Base-by-base conservation (phyloP, 768 basidiomycete species). In the Boletus subcaerulescens region DNA sequence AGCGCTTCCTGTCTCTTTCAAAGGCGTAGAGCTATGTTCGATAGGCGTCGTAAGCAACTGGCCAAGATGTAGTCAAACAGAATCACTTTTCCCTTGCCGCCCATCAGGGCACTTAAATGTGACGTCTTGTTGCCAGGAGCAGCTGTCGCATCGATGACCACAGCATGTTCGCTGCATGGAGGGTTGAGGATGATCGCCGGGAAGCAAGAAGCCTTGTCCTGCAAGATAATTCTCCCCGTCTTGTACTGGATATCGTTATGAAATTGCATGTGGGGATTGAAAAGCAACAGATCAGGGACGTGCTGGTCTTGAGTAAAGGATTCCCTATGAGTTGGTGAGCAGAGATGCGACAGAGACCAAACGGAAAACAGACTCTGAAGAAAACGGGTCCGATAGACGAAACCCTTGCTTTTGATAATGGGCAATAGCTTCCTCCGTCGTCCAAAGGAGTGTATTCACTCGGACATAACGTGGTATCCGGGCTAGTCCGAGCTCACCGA, bases 81-180 rank as follows among this genome's bases (percentile, higher is more conserved):
- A 1, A 10, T 51, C 51, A 93, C 95, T 73, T 85, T 89, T 63
- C 93, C 92, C 67, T 81, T 80, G 60, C 87, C 87, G 17, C 76
- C 67, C 89, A 98, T 92, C 42, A 98, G 74, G 22, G 94, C 92
- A 60, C 91, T 89, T 22, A 98, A 72, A 71, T 96, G 93, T 9
- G 93, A 89, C 2, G 97, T 98, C 74, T 99, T 99, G 74, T 99
- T 99, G 1, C 97, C 97, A 0, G 97, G 97, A 1, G 97, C 97
- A 39, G 94, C 89, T 12, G 94, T 98, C 13, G 93, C 94, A 70
- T 98, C 96, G 39, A 98, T 89, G 31, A 93, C 90, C 45, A 80
- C 76, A 50, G 74, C 71, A 40, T 77, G 68, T 1, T 65, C 57
- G 20, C 82, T 76, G 18, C 65, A 69, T 12, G 86, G 87, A 41